Conservation (phyloP, 306 rosid species). For the Acacia confusa region DNA sequence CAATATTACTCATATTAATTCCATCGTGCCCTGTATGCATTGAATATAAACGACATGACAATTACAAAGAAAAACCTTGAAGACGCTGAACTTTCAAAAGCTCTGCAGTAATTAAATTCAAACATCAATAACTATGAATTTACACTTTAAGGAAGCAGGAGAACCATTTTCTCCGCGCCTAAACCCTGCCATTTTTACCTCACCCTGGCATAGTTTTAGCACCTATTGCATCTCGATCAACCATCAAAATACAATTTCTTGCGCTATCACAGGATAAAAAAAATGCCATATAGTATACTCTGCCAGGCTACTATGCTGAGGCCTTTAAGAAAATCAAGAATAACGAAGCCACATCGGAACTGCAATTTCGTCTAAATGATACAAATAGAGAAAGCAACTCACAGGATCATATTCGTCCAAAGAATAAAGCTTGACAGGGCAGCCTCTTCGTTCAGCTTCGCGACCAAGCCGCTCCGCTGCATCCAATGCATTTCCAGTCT, state of each 20-base stretch:
- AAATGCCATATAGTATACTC: not conserved
- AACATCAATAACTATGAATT: not conserved
- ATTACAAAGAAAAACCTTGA: not conserved
- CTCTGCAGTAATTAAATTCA: not conserved
- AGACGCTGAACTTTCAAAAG: not conserved
- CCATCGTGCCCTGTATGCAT: not conserved
- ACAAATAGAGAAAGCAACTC: conserved; percentile 3
- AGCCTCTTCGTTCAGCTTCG: conserved; percentile 76
- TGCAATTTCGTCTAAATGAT: not conserved
- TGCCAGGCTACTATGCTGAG: not conserved
- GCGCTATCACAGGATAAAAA: no score
- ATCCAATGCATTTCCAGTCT: conserved; percentile 89
- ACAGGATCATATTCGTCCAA: conserved; percentile 72
- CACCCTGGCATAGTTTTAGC: no score
- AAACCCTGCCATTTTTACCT: no score
- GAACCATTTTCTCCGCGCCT: no score
- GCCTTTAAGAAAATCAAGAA: not conserved
- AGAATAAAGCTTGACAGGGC: conserved; percentile 54
- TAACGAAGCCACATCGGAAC: not conserved
- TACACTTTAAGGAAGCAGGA: no score
- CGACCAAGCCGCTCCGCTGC: conserved; percentile 84
- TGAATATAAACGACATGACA: not conserved
- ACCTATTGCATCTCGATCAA: no score
- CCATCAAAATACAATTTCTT: no score
- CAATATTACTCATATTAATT: not conserved